Conservation (phyloP, 2,329 filamentous ascomycete genomes). For the Dothidotthia symphoricarpi region DNA sequence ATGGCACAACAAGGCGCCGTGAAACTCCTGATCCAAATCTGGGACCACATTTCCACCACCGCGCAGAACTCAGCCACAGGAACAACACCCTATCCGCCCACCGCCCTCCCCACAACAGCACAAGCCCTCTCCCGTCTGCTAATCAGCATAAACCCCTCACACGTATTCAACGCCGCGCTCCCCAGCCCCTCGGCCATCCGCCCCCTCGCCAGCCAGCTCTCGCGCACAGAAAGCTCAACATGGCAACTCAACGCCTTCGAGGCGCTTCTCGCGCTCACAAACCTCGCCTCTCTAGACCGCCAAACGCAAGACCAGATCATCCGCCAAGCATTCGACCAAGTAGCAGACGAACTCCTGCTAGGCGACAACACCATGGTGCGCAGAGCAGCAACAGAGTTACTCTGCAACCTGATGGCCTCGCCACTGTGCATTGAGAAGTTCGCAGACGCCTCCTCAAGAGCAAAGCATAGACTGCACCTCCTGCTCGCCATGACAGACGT, state of each 20-base stretch:
- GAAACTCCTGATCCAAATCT: slow-evolving; percentile 73
- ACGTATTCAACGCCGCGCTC: slow-evolving; percentile 78
- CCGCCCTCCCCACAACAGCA: slow-evolving; percentile 58
- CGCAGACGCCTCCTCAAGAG: slow-evolving; percentile 63
- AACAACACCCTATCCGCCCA: slow-evolving; percentile 31
- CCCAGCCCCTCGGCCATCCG: slow-evolving; percentile 75
- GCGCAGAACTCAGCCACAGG: slow-evolving; percentile 46
- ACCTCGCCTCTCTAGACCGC: slow-evolving; percentile 76
- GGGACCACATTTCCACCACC: slow-evolving; percentile 54
- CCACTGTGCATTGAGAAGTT: slow-evolving; percentile 67
- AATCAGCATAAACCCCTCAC: slow-evolving; percentile 79
- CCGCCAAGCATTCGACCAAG: slow-evolving; percentile 66
- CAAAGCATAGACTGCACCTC: slow-evolving; percentile 74
- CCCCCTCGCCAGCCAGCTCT: slow-evolving; percentile 73
- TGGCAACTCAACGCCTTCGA: slow-evolving; percentile 90
- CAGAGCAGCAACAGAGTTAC: slow-evolving; percentile 80
- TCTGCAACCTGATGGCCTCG: slow-evolving; percentile 82
- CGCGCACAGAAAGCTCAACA: slow-evolving; percentile 54
- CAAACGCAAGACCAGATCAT: slow-evolving; percentile 66
- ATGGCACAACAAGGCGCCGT: slow-evolving; percentile 94
- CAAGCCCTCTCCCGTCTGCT: slow-evolving; percentile 82
- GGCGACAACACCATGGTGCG: slow-evolving; percentile 72
- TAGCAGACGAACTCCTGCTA: slow-evolving; percentile 77
- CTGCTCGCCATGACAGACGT: slow-evolving; percentile 84
- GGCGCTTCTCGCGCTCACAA: slow-evolving; percentile 85